phyloP scores from a whole-genome alignment of 768 basidiomycete genomes.

The Scleroderma citrinum region DNA sequence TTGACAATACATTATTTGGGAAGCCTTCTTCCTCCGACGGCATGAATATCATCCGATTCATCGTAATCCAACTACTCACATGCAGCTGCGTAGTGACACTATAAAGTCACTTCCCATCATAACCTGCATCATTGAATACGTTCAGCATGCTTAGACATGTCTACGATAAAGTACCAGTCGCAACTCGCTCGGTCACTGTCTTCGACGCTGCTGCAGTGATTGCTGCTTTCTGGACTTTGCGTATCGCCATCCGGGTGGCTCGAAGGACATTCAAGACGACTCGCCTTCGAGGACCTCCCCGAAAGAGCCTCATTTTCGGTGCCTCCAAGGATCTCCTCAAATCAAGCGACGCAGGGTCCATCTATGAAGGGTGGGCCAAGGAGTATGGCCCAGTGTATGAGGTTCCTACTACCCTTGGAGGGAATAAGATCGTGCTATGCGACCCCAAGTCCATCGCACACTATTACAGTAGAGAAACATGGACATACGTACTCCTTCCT shows the following conservation, averaged over 20 bases:
- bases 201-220: neutral
- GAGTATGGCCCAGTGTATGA: conserved; percentile 15
- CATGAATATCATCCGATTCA: no score
- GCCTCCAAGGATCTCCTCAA: conserved; percentile 4
- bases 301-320: conserved; percentile 13
- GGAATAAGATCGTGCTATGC: conserved; percentile 14
- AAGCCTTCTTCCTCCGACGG: no score
- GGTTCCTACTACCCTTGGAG: conserved; percentile 12
- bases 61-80: no score
- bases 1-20: no score
- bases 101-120: no score
- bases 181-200: neutral
- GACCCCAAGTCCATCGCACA: conserved; percentile 48
- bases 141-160: no score
- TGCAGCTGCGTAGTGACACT: no score
- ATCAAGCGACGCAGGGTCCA: neutral
- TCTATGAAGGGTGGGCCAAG: conserved; percentile 19
- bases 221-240: neutral
- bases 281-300: conserved; percentile 14
- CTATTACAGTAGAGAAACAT: conserved; percentile 31
- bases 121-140: no score
- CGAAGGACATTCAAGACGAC: conserved; percentile 7
- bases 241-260: neutral
- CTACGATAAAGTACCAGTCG: neutral
- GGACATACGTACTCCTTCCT: conserved; percentile 37